These are phyloP conservation scores for Yamadazyma epiphylla DNA, from an alignment of 1,139 yeast genomes.

Conservation along the genomic window DNA sequence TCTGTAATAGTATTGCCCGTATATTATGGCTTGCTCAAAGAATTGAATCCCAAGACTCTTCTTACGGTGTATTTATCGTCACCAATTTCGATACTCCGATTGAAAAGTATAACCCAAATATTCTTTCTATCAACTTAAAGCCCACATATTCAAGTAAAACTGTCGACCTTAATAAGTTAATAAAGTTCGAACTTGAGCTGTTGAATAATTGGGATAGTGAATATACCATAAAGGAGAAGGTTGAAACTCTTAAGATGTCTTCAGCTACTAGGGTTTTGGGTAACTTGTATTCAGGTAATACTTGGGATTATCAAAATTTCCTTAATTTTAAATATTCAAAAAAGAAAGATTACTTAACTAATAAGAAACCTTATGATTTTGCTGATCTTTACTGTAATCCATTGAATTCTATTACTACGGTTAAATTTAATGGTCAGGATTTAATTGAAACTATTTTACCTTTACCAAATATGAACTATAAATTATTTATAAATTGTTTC, in stretches of 20 bases:
- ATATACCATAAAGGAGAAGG: slow-evolving; percentile 67
- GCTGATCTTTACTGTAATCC: slow-evolving; percentile 49
- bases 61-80: background rate
- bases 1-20: slow-evolving; percentile 36
- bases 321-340: slow-evolving; percentile 20
- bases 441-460: slow-evolving; percentile 23
- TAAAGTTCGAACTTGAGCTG: slow-evolving; percentile 9
- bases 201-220: slow-evolving; percentile 60
- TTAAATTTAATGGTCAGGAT: slow-evolving; percentile 15
- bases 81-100: background rate
- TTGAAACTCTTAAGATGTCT: slow-evolving; percentile 82
- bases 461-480: slow-evolving; percentile 37
- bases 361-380: slow-evolving; percentile 5
- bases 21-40: slow-evolving; percentile 53
- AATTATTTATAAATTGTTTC: slow-evolving; percentile 35
- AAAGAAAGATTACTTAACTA: slow-evolving; percentile 10
- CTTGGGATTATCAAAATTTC: slow-evolving; percentile 45
- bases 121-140: slow-evolving; percentile 8
- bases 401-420: slow-evolving; percentile 43
- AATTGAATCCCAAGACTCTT: slow-evolving; percentile 1
- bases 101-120: slow-evolving; percentile 1
- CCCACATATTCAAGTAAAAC: slow-evolving; percentile 8
- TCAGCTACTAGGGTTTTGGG: slow-evolving; percentile 60
- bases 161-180: slow-evolving; percentile 11
- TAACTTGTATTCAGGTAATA: slow-evolving; percentile 78